A percentile compares a stretch with the other conserved stretches of the same genome.
Evolutionary conservation across 2,329 filamentous ascomycete species (phyloP).

Genomic region (Fusarium buharicum): DNA sequence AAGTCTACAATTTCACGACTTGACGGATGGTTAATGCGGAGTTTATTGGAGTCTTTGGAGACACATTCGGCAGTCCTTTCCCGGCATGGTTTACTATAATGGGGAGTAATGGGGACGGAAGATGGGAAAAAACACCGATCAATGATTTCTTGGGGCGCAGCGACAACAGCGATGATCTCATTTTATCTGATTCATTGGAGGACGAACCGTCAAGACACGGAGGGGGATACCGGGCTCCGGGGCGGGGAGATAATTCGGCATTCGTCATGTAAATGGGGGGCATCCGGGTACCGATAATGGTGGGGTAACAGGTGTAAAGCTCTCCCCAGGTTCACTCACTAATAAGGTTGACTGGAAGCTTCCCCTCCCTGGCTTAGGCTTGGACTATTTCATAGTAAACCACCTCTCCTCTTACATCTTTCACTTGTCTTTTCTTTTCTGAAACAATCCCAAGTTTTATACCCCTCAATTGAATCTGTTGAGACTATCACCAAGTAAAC

Average conservation of each 20-base stretch:
- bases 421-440: slow-evolving; percentile 1
- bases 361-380: slow-evolving; percentile 27
- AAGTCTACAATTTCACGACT: not conserved
- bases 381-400: slow-evolving; percentile 28
- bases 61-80: slow-evolving; percentile 5
- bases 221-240: slow-evolving; percentile 27
- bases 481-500: too few relatives aligned
- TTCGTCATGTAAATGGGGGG: slow-evolving; percentile 29
- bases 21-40: slow-evolving; percentile 47
- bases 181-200: not conserved
- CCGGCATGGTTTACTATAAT: not conserved
- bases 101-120: slow-evolving; percentile 4
- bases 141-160: slow-evolving; percentile 1
- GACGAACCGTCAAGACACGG: slow-evolving; percentile 17
- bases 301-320: slow-evolving; percentile 26
- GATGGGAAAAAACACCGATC: slow-evolving; percentile 1
- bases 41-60: not conserved
- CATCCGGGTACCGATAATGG: slow-evolving; percentile 30
- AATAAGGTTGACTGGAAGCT: slow-evolving; percentile 28
- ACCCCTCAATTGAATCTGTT: slow-evolving; percentile 10
- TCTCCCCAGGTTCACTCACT: slow-evolving; percentile 17
- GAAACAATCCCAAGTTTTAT: slow-evolving; percentile 2
- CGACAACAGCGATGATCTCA: not conserved
- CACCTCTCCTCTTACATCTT: slow-evolving; percentile 12
- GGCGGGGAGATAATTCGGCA: slow-evolving; percentile 41